A percentile compares a stretch with the other conserved stretches of the same genome.
Conservation (phyloP, 192 early-diverging fungal genomes). For the Coemansia umbellata region DNA sequence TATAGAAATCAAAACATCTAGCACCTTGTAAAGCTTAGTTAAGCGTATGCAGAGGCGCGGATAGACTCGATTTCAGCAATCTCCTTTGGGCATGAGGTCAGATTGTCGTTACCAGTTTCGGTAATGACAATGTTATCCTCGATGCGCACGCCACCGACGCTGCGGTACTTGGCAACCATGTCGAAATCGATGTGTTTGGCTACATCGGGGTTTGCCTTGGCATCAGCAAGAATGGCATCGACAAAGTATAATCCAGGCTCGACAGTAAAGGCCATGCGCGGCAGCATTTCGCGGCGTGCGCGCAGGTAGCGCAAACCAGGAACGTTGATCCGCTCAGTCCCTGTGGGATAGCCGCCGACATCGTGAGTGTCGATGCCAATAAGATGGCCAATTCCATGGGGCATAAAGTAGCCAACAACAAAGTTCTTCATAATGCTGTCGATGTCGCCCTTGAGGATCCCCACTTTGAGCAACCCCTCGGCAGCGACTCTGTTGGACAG, state of each 20-base stretch:
- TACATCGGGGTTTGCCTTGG: conserved; percentile 54
- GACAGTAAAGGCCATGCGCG: conserved; percentile 86
- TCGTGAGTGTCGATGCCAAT: conserved; percentile 93
- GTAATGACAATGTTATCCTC: conserved; percentile 87
- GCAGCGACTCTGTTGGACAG: conserved; percentile 70
- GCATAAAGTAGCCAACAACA: conserved; percentile 80
- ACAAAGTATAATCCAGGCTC: conserved; percentile 96
- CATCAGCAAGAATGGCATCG: conserved; percentile 67
- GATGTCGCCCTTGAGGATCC: conserved; percentile 66
- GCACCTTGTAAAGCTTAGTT: no score
- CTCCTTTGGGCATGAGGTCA: conserved; percentile 80
- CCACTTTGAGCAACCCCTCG: conserved; percentile 51
- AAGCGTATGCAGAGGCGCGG: conserved; percentile 18
- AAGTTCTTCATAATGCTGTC: conserved; percentile 60
- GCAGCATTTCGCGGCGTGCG: conserved; percentile 66
- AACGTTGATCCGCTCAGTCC: conserved; percentile 62
- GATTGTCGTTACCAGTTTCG: conserved; percentile 71
- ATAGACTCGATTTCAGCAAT: conserved; percentile 66
- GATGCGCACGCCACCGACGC: conserved; percentile 90
- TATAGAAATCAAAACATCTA: no score
- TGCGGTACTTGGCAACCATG: conserved; percentile 60
- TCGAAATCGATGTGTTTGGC: conserved; percentile 65
- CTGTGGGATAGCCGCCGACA: conserved; percentile 68
- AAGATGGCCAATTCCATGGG: conserved; percentile 87
- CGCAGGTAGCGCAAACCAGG: conserved; percentile 73